Percentiles rank a stretch among this genome's conserved stretches.
Conservation (phyloP, 2,329 filamentous ascomycete genomes). For the Fusarium floridanum region DNA sequence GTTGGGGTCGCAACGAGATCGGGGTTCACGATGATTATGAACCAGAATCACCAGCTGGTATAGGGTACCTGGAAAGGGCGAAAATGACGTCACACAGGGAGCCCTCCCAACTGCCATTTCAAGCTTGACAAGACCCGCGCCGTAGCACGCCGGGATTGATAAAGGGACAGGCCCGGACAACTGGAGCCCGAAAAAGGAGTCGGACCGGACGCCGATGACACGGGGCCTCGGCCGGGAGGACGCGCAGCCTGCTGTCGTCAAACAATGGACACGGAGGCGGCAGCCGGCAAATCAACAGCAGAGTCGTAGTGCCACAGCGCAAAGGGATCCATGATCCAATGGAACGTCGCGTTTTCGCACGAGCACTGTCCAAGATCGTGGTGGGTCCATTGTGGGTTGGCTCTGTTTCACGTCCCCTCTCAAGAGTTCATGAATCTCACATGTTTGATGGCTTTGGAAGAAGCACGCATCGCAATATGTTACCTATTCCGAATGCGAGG, state of each 20-base stretch:
- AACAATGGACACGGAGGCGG: not conserved
- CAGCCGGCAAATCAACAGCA: not conserved
- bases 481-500: not conserved
- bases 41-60: not conserved
- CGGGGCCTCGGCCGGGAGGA: conserved; percentile 1
- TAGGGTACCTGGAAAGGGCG: not conserved
- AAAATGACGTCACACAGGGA: not conserved
- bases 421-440: conserved; percentile 2
- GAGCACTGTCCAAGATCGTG: conserved; percentile 20
- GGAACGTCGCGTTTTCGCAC: conserved; percentile 10
- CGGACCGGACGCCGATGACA: not conserved
- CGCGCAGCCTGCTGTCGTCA: not conserved
- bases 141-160: not conserved
- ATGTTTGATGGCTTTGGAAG: not conserved
- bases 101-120: not conserved
- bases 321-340: conserved; percentile 15
- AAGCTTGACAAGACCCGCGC: not conserved
- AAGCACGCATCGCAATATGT: not conserved
- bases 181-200: not conserved
- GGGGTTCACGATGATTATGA: not conserved
- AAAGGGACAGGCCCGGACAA: not conserved
- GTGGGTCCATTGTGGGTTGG: conserved; percentile 26
- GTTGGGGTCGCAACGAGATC: not conserved
- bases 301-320: not conserved
- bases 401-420: conserved; percentile 32